Percentiles rank a stretch among this genome's conserved stretches.
These are phyloP conservation scores for Cystobasidium sp. DNA, from an alignment of 1,284 basidiomycete genomes.

Conservation along the genomic window DNA sequence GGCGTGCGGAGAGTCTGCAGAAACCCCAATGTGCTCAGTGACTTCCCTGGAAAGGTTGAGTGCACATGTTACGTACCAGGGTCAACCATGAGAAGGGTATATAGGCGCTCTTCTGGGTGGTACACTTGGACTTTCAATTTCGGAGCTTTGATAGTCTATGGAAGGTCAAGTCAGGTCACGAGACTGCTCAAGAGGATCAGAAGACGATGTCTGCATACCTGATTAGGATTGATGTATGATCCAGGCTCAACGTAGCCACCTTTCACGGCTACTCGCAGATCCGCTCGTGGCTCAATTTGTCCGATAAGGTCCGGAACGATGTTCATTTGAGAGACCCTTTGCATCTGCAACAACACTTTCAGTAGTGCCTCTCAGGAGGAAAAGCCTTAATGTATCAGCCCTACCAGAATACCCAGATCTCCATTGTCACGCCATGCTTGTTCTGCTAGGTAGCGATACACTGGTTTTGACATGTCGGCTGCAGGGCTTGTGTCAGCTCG, in stretches of 20 bases:
- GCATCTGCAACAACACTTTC: constrained; percentile 67
- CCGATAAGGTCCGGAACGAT: constrained; percentile 86
- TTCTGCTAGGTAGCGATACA: constrained; percentile 80
- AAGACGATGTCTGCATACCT: constrained; percentile 59
- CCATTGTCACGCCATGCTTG: constrained; percentile 84
- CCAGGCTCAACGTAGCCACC: constrained; percentile 72
- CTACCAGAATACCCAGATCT: constrained; percentile 76
- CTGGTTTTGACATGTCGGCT: constrained; percentile 62
- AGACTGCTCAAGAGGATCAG: background rate
- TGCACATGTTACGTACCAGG: constrained; percentile 62
- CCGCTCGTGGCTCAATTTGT: constrained; percentile 70
- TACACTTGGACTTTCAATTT: constrained; percentile 73
- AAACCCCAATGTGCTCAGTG: background rate
- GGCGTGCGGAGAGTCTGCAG: constrained; percentile 75
- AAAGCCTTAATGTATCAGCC: constrained; percentile 55
- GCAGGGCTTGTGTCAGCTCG: background rate
- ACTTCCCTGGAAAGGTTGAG: background rate
- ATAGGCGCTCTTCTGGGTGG: constrained; percentile 77
- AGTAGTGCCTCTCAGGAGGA: background rate
- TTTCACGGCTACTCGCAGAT: constrained; percentile 69
- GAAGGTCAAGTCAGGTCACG: constrained; percentile 10
- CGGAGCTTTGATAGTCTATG: constrained; percentile 68
- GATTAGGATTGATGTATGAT: constrained; percentile 66
- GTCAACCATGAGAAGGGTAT: constrained; percentile 87
- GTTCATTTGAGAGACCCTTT: constrained; percentile 84